Evolutionary conservation across 1,284 basidiomycete species (phyloP), one percentile per base, ranked within the genome.

Genomic region (Ceratobasidium sp.): DNA sequence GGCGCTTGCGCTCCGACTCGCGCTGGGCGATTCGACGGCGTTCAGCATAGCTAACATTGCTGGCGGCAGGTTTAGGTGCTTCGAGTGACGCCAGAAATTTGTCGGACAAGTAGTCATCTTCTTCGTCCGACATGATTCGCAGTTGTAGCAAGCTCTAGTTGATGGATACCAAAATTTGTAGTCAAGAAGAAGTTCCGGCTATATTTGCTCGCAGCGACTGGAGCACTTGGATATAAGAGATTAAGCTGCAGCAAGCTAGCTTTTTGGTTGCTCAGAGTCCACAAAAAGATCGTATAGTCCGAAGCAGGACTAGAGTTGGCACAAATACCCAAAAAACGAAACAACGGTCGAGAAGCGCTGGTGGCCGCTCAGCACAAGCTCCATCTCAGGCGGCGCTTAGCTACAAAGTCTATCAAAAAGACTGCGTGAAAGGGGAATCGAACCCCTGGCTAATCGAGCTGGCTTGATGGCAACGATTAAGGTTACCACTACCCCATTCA

Each of bases 51-150:
- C 81, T 81, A 57, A 54, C 52, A 68, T 62, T 33, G 38, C 50
- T 44, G 20, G 62, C 23, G 23, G 62, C 5, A 33, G 69, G 57
- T 44, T 73, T 73, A 33, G 69, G 57, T 54, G 54, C 38, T 50
- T 73, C 69, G 6, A 73, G 69, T 12, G 69, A 73, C 4, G 69
- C 80, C 16, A 95, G 87, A 83, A 94, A 95, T 82, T 94, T 95
- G 86, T 94, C 93, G 18, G 93, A 94, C 66, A 95, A 88, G 82
- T 95, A 95, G 85, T 95, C 93, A 80, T 93, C 93, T 81, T 94
- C 92, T 81, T 90, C 91, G 79, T 86, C 85, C 74, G 68, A 73
- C 79, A 79, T 80, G 18, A 57, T 46, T 6, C 30, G 10, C 10
- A 60, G 54, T 10, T 23, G 54, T 20, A 35, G 54, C 27, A 30